Percentiles rank a stretch among this genome's conserved stretches.
phyloP scores from a whole-genome alignment of 352 stramenopile genomes.

The Pythium pectinolyticum region DNA sequence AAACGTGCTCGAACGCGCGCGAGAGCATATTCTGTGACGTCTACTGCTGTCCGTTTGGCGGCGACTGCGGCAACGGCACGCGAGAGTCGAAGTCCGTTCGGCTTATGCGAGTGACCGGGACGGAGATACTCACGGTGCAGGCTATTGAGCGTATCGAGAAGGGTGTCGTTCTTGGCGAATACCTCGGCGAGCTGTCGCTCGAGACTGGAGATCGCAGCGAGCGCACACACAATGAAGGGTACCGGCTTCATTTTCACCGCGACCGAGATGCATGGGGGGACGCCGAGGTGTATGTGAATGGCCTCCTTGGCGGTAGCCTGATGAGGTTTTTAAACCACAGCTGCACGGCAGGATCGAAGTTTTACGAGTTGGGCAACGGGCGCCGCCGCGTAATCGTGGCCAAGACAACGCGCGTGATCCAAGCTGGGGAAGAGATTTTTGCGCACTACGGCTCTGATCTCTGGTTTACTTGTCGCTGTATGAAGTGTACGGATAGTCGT shows the following conservation, averaged over 20 bases:
- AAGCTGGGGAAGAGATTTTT: conserved; percentile 9
- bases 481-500: not conserved
- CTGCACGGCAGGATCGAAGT: not conserved
- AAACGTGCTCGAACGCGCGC: not conserved
- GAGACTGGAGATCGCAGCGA: not conserved
- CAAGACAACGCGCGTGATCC: not conserved
- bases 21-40: not conserved
- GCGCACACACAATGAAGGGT: not conserved
- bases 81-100: not conserved
- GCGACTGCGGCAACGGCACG: not conserved
- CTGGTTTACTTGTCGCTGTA: conserved; percentile 1
- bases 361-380: conserved; percentile 6
- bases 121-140: not conserved
- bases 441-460: not conserved
- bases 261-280: not conserved
- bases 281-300: conserved; percentile 1
- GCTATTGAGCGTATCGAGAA: not conserved
- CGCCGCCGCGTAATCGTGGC: not conserved
- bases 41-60: not conserved
- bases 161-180: not conserved
- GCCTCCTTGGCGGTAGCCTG: not conserved
- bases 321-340: conserved; percentile 11
- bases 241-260: not conserved
- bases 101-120: not conserved
- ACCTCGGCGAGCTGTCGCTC: not conserved